Percentiles rank a stretch among this genome's conserved stretches.
phyloP scores from a whole-genome alignment of 805 yeast genomes.

The Cyberlindnera sargentensis region DNA sequence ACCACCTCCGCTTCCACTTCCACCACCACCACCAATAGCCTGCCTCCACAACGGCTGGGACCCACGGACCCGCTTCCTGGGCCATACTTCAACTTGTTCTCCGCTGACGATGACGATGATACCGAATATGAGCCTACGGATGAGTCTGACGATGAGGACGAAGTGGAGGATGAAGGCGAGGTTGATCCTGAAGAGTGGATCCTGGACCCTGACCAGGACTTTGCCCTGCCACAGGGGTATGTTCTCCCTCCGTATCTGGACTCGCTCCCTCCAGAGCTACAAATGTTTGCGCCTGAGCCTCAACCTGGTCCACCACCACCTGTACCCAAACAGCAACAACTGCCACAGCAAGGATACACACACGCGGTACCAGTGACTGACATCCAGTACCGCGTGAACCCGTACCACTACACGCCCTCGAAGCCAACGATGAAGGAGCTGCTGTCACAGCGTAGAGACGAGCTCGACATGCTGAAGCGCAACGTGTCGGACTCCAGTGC shows the following conservation, averaged over 20 bases:
- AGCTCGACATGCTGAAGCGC: conserved; percentile 3
- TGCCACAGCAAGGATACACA: not conserved
- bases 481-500: not conserved
- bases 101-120: conserved; percentile 8
- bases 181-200: conserved; percentile 4
- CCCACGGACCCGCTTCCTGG: conserved; percentile 2
- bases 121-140: conserved; percentile 10
- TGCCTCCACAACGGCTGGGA: not conserved
- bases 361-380: not conserved
- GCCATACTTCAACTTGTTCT: conserved; percentile 1
- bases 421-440: conserved; percentile 4
- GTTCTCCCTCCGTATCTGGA: conserved; percentile 2
- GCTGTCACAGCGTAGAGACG: conserved; percentile 7
- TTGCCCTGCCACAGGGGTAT: conserved; percentile 2
- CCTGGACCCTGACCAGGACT: conserved; percentile 2
- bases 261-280: conserved; percentile 1
- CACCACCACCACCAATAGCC: not conserved
- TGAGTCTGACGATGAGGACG: conserved; percentile 3
- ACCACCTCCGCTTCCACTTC: too few species aligned
- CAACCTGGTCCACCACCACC: too few species aligned
- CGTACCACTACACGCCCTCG: conserved; percentile 1
- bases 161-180: conserved; percentile 4
- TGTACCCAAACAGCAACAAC: not conserved
- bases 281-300: conserved; percentile 1
- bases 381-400: not conserved